Conservation (phyloP, 2,329 filamentous ascomycete genomes). For the Paracorniculantispora psalliotae region DNA sequence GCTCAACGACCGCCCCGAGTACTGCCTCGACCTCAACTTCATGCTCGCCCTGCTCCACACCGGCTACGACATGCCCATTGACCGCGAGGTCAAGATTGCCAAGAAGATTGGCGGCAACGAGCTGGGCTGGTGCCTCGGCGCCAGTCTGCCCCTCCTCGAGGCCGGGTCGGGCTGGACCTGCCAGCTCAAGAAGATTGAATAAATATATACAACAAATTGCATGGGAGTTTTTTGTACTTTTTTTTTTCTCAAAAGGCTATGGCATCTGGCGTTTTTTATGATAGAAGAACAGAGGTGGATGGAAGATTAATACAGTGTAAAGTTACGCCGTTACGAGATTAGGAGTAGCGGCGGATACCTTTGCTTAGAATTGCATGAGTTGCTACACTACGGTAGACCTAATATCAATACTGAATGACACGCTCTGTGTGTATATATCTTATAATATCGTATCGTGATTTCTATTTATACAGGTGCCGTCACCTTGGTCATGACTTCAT, state of each 20-base stretch:
- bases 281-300: not conserved
- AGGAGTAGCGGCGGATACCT: too few relatives aligned
- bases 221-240: conserved; percentile 12
- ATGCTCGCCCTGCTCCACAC: conserved; percentile 91
- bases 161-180: conserved; percentile 86
- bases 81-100: conserved; percentile 92
- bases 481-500: conserved; percentile 57
- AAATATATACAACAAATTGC: conserved; percentile 22
- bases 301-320: not conserved
- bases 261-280: not conserved
- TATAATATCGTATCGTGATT: not conserved
- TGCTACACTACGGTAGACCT: conserved; percentile 1
- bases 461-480: conserved; percentile 40
- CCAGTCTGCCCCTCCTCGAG: conserved; percentile 79
- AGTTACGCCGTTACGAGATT: not conserved
- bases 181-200: conserved; percentile 67
- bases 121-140: conserved; percentile 94
- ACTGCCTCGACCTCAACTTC: conserved; percentile 93
- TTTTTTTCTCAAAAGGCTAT: not conserved
- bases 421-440: not conserved
- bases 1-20: conserved; percentile 76
- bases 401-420: conserved; percentile 1
- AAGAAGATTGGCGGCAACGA: conserved; percentile 99
- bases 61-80: conserved; percentile 96
- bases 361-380: not conserved